Base-by-base conservation (phyloP, 805 yeast species). In the Candida ipomoeae region DNA sequence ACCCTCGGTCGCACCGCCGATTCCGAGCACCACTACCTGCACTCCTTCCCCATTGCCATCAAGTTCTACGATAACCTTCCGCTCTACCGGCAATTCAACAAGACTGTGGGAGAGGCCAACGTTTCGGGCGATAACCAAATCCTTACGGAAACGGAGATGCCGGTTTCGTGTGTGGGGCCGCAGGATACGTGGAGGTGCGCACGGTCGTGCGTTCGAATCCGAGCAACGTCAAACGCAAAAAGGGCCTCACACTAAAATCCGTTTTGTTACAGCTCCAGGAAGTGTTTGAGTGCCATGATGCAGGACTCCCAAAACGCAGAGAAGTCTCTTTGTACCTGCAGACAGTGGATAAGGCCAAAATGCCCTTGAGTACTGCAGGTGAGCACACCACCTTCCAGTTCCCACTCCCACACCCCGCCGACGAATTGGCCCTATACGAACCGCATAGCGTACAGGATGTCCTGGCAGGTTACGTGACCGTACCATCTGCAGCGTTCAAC, bases 51-150 rank as follows among this genome's bases (percentile, higher is more conserved):
- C 0, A 67, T 83, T 0, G 75, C 78, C 5, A 76, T 84, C 21
- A 82, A 81, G 51, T 62, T 77, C 23, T 84, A 79, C 60, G 84
- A 81, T 51, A 71, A 80, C 5, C 66, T 83, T 23, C 87, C 88
- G 1, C 66, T 81, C 4, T 77, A 74, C 51, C 65, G 81, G 23
- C 79, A 81, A 57, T 82, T 74, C 57, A 78, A 76, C 54, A 84
- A 82, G 55, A 77, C 82, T 0, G 64, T 79, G 0, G 61, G 71
- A 11, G 80, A 76, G 51, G 62, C 68, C 1, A 67, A 67, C 3
- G 68, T 65, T 14, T 76, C 85, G 0, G 65, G 71, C 15, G 87
- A 83, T 59, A 69, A 71, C 10, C 78, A 74, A 52, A 71, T 79
- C 10, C 58, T 75, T 32, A 69, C 78, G 7, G 79, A 77, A 20